phyloP scores from a whole-genome alignment of 495 filamentous ascomycete species.

The Lophiotrema nucula region DNA sequence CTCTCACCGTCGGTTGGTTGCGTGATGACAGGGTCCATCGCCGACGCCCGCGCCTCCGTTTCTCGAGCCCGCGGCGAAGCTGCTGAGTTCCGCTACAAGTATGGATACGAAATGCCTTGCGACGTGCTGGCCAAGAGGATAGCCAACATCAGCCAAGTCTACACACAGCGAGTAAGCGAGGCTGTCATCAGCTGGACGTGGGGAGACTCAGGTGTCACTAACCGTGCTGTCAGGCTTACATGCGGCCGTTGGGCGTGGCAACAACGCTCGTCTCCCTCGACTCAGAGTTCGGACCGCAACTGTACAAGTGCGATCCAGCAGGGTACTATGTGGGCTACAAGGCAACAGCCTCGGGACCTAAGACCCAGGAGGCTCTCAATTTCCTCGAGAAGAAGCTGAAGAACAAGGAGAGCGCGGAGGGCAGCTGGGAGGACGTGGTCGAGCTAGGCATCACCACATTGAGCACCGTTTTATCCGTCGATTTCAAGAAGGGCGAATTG shows the following conservation, averaged over 20 bases:
- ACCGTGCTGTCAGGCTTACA: slow-evolving; percentile 72
- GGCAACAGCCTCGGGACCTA: slow-evolving; percentile 92
- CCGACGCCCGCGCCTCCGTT: slow-evolving; percentile 89
- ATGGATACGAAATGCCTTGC: slow-evolving; percentile 98
- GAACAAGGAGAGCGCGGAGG: slow-evolving; percentile 93
- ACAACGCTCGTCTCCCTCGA: slow-evolving; percentile 93
- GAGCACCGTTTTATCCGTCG: slow-evolving; percentile 93
- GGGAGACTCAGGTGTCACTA: slow-evolving; percentile 15
- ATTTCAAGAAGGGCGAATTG: slow-evolving; percentile 99
- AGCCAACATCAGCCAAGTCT: slow-evolving; percentile 98
- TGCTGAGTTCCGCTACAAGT: slow-evolving; percentile 97
- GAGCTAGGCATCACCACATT: slow-evolving; percentile 91
- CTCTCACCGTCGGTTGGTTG: slow-evolving; percentile 94
- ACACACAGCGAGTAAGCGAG: slow-evolving; percentile 83
- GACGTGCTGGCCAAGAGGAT: slow-evolving; percentile 93
- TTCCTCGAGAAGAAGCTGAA: slow-evolving; percentile 99
- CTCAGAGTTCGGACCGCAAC: slow-evolving; percentile 86
- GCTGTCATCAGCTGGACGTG: slow-evolving; percentile 14
- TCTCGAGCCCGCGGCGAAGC: slow-evolving; percentile 91
- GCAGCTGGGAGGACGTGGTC: slow-evolving; percentile 96
- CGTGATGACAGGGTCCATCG: slow-evolving; percentile 98
- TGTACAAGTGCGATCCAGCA: slow-evolving; percentile 97
- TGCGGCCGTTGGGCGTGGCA: slow-evolving; percentile 94
- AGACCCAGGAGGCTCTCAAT: slow-evolving; percentile 97
- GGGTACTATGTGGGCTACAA: slow-evolving; percentile 99